Percentiles rank a stretch among this genome's conserved stretches.
phyloP scores from a whole-genome alignment of 257 asterid genomes.

The Schizonepeta tenuifolia region DNA sequence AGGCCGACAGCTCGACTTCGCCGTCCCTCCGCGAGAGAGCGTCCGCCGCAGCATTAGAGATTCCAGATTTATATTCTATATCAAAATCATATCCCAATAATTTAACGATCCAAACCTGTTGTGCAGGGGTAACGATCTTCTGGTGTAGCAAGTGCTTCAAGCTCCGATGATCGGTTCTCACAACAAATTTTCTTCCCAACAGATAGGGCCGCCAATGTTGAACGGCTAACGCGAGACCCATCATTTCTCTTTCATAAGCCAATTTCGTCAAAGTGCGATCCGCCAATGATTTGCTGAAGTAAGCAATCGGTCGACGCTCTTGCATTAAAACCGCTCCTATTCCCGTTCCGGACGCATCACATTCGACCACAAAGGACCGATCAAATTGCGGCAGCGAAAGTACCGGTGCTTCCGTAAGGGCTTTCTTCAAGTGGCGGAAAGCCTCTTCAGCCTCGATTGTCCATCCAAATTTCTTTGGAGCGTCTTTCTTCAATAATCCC shows the following conservation, averaged over 20 bases:
- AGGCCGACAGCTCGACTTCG: not conserved
- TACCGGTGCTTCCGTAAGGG: not conserved
- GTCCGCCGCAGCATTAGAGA: not conserved
- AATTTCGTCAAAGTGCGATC: not conserved
- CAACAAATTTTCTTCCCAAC: not conserved
- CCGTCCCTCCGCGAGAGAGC: not conserved
- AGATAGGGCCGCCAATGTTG: not conserved
- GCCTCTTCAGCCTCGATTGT: not conserved
- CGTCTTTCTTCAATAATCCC: too few relatives aligned
- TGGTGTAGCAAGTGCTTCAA: not conserved
- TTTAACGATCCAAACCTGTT: not conserved
- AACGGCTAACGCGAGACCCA: not conserved
- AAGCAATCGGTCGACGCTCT: not conserved
- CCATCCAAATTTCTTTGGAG: not conserved
- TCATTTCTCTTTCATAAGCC: not conserved
- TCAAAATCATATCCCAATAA: not conserved
- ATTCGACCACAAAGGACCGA: not conserved
- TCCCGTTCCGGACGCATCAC: too few relatives aligned
- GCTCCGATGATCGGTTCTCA: not conserved
- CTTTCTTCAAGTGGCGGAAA: not conserved
- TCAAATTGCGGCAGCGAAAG: not conserved
- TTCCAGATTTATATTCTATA: not conserved
- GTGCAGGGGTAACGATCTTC: not conserved
- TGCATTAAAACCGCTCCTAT: not conserved
- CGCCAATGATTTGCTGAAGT: not conserved